Percentiles rank a stretch among this genome's conserved stretches.
phyloP scores from a whole-genome alignment of 2,329 filamentous ascomycete species.

The Clarireedia hainanense region DNA sequence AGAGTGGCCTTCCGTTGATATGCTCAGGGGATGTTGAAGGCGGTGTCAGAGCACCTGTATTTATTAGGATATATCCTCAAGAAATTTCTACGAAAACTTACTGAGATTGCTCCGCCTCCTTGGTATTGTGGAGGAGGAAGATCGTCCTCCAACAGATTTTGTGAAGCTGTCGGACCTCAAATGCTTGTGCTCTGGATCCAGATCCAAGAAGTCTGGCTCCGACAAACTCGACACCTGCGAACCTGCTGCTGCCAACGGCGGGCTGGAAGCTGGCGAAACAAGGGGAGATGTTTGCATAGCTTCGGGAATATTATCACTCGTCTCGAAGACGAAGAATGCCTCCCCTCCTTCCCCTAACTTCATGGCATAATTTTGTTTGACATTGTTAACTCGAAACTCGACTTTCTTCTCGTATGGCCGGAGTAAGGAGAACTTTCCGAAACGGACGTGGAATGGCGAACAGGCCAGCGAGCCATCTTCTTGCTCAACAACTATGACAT shows the following conservation, averaged over 20 bases:
- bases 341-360: conserved; percentile 96
- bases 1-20: conserved; percentile 37
- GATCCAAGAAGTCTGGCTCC: conserved; percentile 63
- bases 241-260: conserved; percentile 50
- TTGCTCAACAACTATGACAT: conserved; percentile 96
- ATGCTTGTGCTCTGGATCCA: conserved; percentile 39
- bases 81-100: conserved; percentile 14
- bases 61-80: not conserved
- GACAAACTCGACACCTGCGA: conserved; percentile 41
- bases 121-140: conserved; percentile 30
- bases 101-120: conserved; percentile 28
- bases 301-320: conserved; percentile 82
- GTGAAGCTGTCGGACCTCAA: conserved; percentile 31
- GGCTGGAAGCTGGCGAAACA: conserved; percentile 82
- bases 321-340: conserved; percentile 98
- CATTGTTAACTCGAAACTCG: conserved; percentile 90
- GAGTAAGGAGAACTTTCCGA: conserved; percentile 94
- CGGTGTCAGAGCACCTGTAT: conserved; percentile 37
- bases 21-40: conserved; percentile 46
- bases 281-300: conserved; percentile 90
- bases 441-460: conserved; percentile 96
- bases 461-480: conserved; percentile 85
- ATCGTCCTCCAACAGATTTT: conserved; percentile 39
- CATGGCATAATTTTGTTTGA: conserved; percentile 92
- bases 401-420: conserved; percentile 98